Percentiles rank a stretch among this genome's conserved stretches.
Conservation (phyloP, 805 yeast genomes). For the Nakazawaea holstii region DNA sequence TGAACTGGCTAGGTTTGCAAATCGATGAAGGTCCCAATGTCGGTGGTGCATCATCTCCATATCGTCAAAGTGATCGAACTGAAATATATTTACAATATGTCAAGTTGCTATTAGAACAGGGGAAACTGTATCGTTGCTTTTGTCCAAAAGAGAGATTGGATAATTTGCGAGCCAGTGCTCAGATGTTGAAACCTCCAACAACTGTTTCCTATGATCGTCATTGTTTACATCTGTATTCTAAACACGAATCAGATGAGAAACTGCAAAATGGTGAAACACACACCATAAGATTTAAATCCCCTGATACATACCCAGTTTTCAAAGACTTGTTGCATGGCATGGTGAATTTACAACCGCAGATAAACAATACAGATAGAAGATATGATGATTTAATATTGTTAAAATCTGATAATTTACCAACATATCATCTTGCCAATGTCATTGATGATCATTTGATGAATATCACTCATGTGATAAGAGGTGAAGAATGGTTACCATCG, state of each 20-base stretch:
- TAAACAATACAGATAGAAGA: constrained; percentile 61
- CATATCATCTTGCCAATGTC: constrained; percentile 95
- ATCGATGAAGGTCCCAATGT: constrained; percentile 81
- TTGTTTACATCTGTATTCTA: constrained; percentile 44
- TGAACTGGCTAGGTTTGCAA: constrained; percentile 69
- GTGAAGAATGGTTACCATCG: constrained; percentile 97
- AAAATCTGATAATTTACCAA: constrained; percentile 93
- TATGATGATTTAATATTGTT: constrained; percentile 86
- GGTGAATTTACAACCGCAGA: constrained; percentile 74
- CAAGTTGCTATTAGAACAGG: constrained; percentile 48
- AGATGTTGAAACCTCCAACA: constrained; percentile 76
- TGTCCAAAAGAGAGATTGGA: constrained; percentile 79
- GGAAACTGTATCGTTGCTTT: constrained; percentile 80
- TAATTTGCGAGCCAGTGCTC: constrained; percentile 65
- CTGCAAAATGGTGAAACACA: constrained; percentile 31
- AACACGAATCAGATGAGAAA: constrained; percentile 33
- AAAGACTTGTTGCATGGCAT: constrained; percentile 75
- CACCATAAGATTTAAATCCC: constrained; percentile 75
- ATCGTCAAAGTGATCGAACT: constrained; percentile 77
- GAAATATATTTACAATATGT: constrained; percentile 61
- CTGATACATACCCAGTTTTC: constrained; percentile 61
- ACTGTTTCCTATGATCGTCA: constrained; percentile 88
- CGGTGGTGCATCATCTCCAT: constrained; percentile 63
- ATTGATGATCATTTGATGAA: constrained; percentile 92
- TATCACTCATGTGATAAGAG: constrained; percentile 91